A percentile compares a stretch with the other conserved stretches of the same genome.
Evolutionary conservation across 2,329 filamentous ascomycete species (phyloP).

Genomic region (Cercospora zeae-maydis): DNA sequence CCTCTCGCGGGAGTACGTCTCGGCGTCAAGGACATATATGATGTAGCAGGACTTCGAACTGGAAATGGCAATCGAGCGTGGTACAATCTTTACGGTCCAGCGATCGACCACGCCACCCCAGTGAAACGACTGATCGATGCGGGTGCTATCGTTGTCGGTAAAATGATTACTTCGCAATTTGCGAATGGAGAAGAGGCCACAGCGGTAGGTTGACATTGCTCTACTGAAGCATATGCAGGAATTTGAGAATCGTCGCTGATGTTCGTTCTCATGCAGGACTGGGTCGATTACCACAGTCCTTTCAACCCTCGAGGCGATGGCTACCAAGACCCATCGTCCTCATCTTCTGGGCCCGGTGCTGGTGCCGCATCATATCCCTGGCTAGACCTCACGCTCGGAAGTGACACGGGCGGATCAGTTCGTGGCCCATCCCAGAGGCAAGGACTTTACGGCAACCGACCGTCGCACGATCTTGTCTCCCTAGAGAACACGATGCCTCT

Average conservation of each 20-base stretch:
- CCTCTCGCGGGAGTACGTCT: constrained; percentile 60
- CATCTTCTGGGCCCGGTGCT: constrained; percentile 48
- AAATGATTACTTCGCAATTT: constrained; percentile 47
- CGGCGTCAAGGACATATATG: constrained; percentile 61
- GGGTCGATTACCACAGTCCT: constrained; percentile 45
- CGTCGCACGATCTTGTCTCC: constrained; percentile 46
- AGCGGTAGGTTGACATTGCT: constrained; percentile 24
- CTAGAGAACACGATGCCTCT: constrained; percentile 51
- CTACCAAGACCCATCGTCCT: constrained; percentile 47
- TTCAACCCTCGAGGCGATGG: constrained; percentile 46
- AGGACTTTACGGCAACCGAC: constrained; percentile 51
- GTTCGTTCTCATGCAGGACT: constrained; percentile 37
- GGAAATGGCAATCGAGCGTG: constrained; percentile 58
- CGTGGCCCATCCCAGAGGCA: constrained; percentile 49
- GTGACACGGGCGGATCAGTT: constrained; percentile 51
- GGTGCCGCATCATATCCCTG: constrained; percentile 48
- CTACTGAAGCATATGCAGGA: background rate
- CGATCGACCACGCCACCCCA: constrained; percentile 47
- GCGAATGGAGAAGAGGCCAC: constrained; percentile 48
- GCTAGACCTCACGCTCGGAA: constrained; percentile 51
- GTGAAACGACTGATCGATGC: constrained; percentile 57
- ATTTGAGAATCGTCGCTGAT: background rate
- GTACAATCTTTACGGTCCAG: constrained; percentile 50
- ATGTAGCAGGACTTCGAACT: constrained; percentile 56
- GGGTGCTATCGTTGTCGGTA: constrained; percentile 53